A percentile compares a stretch with the other conserved stretches of the same genome.
phyloP scores from a whole-genome alignment of 208 protist species.

The Leishmania lainsoni region DNA sequence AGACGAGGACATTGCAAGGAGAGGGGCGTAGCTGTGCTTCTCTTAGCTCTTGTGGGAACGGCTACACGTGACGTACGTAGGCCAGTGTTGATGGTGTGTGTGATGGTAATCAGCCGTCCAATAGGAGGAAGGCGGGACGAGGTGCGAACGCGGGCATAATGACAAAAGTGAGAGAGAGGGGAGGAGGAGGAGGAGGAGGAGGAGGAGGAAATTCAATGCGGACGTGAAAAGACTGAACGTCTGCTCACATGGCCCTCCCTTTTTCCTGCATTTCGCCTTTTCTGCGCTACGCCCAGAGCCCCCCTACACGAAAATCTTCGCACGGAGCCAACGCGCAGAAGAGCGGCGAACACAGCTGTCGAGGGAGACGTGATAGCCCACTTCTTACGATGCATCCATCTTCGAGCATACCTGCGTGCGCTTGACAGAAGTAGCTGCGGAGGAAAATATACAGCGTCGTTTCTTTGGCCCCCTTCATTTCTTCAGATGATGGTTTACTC shows the following conservation, averaged over 20 bases:
- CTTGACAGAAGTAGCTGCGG: neutral
- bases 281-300: neutral
- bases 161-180: neutral
- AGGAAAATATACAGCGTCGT: neutral
- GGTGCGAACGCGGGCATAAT: neutral
- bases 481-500: neutral
- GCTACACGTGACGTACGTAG: neutral
- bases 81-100: conserved; percentile 12
- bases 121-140: neutral
- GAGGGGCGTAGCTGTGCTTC: neutral
- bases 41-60: neutral
- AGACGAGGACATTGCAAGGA: conserved; percentile 29
- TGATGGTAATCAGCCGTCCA: conserved; percentile 1
- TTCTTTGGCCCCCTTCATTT: neutral
- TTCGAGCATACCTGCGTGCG: neutral
- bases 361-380: neutral
- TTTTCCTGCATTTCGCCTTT: neutral
- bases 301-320: neutral
- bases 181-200: neutral
- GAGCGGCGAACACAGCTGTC: neutral
- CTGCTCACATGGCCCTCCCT: neutral
- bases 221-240: neutral
- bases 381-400: neutral
- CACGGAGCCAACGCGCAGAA: neutral
- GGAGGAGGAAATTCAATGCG: neutral